Base-by-base conservation (phyloP, 176 grass and related monocot genomes). In the Aegilops tauschii region DNA sequence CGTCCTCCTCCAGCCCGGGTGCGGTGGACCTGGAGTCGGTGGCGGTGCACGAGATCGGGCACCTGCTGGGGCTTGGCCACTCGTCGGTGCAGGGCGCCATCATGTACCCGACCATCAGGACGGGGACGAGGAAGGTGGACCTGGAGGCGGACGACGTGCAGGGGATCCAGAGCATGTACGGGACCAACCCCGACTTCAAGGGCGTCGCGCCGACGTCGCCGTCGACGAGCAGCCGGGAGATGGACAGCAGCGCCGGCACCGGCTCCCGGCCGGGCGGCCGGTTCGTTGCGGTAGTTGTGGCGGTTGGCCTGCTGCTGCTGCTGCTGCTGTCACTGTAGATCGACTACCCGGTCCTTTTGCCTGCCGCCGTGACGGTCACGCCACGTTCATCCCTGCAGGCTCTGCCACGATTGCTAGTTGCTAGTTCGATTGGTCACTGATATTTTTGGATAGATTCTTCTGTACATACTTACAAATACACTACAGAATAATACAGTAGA, bases 21-120 rank as follows among this genome's bases (percentile, higher is more conserved):
- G 73, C 96, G 12, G 86, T 98, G 40, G 93, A 98, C 78, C 74
- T 98, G 50, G 96, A 95, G 84, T 98, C 96, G 2, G 96, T 98
- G 74, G 96, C 96, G 3, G 96, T 98, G 86, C 96, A 98, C 87
- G 96, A 98, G 92, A 98, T 98, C 80, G 96, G 96, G 0, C 96
- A 98, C 89, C 91, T 98, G 82, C 88, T 96, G 28, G 96, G 96
- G 27, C 88, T 98, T 1, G 93, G 93, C 25, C 96, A 98, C 91
- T 93, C 93, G 25, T 65, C 96, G n/a, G 90, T 90, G 79, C 58
- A 64, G 52, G 89, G 80, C 20, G 85, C 96, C 50, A 92, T 98
- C 82, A 98, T 98, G 96, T 98, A 98, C 85, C 96, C 96, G 32
- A 90, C 96, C 14, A 87, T 98, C 63, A 73, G 81, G 71, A 92